Percentiles rank a stretch among this genome's conserved stretches.
Evolutionary conservation across 2,329 filamentous ascomycete genomes (phyloP).

Genomic region (Erysiphe pulchra): DNA sequence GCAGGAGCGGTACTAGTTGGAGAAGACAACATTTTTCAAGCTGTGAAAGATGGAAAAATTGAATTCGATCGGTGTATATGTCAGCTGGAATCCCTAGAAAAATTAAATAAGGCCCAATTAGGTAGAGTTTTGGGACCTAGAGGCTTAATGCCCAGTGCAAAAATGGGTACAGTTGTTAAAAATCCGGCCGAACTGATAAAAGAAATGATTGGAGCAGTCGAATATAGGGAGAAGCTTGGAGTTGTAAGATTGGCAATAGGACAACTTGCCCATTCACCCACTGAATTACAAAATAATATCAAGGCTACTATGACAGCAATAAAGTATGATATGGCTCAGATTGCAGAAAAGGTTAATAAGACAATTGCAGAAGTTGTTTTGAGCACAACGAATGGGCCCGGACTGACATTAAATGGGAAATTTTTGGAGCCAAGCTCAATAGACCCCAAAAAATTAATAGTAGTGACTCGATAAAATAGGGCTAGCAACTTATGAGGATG

Average conservation of each 20-base stretch:
- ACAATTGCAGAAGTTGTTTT: constrained; percentile 54
- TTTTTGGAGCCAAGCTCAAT: constrained; percentile 36
- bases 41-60: constrained; percentile 44
- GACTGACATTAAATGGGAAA: constrained; percentile 62
- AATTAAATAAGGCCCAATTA: constrained; percentile 56
- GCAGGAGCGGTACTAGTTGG: constrained; percentile 67
- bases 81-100: constrained; percentile 51
- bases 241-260: constrained; percentile 78
- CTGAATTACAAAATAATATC: constrained; percentile 67
- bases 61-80: constrained; percentile 79
- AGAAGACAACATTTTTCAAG: constrained; percentile 62
- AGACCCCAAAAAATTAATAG: neutral
- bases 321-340: constrained; percentile 45
- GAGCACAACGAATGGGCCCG: constrained; percentile 67
- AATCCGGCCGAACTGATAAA: constrained; percentile 51
- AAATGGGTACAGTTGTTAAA: constrained; percentile 69
- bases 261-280: constrained; percentile 67
- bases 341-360: constrained; percentile 42
- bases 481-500: too few relatives aligned
- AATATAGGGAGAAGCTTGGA: constrained; percentile 68
- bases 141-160: constrained; percentile 76
- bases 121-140: constrained; percentile 65
- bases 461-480: neutral
- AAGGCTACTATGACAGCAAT: constrained; percentile 48
- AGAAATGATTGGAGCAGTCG: constrained; percentile 59